These are phyloP conservation scores for Vigna unguiculata DNA, from an alignment of 306 rosid genomes.

Conservation along the genomic window DNA sequence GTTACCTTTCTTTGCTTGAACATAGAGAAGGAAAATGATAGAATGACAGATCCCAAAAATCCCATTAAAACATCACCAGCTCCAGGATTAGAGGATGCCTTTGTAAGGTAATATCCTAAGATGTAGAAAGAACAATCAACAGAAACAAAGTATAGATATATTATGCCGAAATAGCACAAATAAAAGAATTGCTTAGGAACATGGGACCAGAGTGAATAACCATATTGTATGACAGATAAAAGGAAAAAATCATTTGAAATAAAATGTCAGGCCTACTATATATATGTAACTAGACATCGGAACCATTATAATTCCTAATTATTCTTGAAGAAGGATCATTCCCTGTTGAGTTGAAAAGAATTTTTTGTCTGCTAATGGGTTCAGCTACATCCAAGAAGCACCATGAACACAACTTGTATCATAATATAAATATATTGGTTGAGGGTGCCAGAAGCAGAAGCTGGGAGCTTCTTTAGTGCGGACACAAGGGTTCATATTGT, in stretches of 20 bases:
- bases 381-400: not conserved
- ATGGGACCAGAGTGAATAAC: constrained; percentile 23
- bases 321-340: not conserved
- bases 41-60: constrained; percentile 95
- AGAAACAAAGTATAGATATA: not conserved
- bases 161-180: constrained; percentile 7
- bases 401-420: not conserved
- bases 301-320: not conserved
- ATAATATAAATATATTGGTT: not conserved
- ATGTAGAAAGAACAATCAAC: constrained; percentile 40
- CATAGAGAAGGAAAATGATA: constrained; percentile 98
- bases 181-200: not conserved
- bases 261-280: not conserved
- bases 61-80: constrained; percentile 97
- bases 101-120: constrained; percentile 84
- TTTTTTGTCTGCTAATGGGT: constrained; percentile 8
- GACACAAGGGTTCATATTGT: not conserved
- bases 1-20: constrained; percentile 94
- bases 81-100: constrained; percentile 83
- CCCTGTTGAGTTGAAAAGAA: not conserved
- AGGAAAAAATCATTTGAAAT: constrained; percentile 20
- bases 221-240: constrained; percentile 2
- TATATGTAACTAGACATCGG: not conserved
- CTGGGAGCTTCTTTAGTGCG: not conserved
- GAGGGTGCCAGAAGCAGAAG: not conserved